These are phyloP conservation scores for Tuber brumale DNA, from an alignment of 495 filamentous ascomycete genomes.

Conservation along the genomic window DNA sequence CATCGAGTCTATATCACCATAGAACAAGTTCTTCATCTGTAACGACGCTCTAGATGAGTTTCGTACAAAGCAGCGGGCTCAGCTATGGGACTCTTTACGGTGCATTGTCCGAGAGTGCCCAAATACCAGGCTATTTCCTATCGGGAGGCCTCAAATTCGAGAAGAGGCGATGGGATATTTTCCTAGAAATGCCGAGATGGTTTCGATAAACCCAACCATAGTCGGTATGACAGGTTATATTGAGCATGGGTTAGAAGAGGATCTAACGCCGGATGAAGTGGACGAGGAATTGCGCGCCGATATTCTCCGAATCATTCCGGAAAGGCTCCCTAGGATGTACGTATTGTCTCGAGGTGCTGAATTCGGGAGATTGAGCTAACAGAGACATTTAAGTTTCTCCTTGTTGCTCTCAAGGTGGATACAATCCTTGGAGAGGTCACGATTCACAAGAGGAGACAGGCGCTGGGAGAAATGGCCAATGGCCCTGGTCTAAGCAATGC, in stretches of 20 bases:
- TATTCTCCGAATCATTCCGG: neutral
- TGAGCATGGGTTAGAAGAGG: neutral
- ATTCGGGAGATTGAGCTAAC: neutral
- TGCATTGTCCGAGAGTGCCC: neutral
- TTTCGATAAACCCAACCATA: neutral
- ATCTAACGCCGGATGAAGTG: neutral
- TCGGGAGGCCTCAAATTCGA: neutral
- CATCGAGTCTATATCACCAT: neutral
- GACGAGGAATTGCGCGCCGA: neutral
- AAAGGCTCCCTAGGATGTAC: neutral
- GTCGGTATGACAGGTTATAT: neutral
- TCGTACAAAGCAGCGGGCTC: neutral
- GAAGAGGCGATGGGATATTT: neutral
- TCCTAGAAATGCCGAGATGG: neutral
- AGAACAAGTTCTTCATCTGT: neutral
- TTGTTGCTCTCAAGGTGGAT: neutral
- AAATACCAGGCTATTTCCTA: neutral
- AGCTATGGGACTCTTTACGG: neutral
- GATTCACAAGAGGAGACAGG: neutral
- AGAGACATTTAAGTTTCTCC: neutral
- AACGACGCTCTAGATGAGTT: neutral
- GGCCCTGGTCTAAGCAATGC: neutral
- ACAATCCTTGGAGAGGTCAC: neutral
- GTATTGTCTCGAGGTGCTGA: neutral
- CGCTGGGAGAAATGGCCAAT: neutral